phyloP scores from a whole-genome alignment of 2,329 filamentous ascomycete genomes.

The Paracamarosporium sp. region DNA sequence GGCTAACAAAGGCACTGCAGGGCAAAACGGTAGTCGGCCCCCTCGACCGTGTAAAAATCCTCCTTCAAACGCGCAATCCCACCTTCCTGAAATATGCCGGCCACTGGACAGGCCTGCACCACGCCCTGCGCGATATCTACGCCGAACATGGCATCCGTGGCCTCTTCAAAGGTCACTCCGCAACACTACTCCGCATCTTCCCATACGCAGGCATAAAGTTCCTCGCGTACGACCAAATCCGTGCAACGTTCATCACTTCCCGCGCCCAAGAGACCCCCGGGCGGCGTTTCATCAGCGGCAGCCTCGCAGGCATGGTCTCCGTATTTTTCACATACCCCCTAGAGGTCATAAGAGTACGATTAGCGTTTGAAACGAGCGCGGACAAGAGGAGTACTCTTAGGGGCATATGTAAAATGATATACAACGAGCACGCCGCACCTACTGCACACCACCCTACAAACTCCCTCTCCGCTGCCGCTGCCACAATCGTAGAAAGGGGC shows the following conservation, averaged over 20 bases:
- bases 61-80: constrained; percentile 95
- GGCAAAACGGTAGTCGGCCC: constrained; percentile 95
- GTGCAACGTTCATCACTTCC: constrained; percentile 74
- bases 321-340: constrained; percentile 97
- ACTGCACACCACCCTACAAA: constrained; percentile 36
- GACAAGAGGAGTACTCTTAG: constrained; percentile 72
- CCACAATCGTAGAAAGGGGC: constrained; percentile 57
- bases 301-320: constrained; percentile 81
- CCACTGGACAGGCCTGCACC: constrained; percentile 83
- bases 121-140: constrained; percentile 85
- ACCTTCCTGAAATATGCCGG: constrained; percentile 93
- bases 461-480: constrained; percentile 50
- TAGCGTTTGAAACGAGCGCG: constrained; percentile 91
- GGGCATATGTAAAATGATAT: constrained; percentile 86
- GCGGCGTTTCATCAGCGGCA: constrained; percentile 76
- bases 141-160: constrained; percentile 74
- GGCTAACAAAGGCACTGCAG: constrained; percentile 54
- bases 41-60: constrained; percentile 96
- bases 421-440: constrained; percentile 69
- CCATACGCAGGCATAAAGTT: constrained; percentile 99
- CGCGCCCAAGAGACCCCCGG: constrained; percentile 79
- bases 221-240: constrained; percentile 95
- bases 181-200: constrained; percentile 91
- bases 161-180: constrained; percentile 92
- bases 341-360: constrained; percentile 87